Evolutionary conservation across 2,329 filamentous ascomycete genomes (phyloP), one percentile per base, ranked within the genome.

Genomic region (Beauveria medogensis): DNA sequence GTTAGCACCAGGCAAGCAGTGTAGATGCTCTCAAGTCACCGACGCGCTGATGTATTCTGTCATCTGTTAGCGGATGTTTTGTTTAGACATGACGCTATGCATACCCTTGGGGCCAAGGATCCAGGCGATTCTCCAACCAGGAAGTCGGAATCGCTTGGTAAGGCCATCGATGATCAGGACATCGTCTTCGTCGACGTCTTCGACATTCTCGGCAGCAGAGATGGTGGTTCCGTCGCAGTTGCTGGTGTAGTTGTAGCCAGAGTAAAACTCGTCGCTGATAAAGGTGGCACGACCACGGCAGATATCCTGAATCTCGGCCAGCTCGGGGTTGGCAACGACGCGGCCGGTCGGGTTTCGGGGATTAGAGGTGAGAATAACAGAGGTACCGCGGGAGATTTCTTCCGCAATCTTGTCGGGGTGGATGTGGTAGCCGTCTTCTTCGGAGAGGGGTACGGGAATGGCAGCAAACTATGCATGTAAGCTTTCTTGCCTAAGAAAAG

Each of bases 251-350:
- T 96, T 96, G 81, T 97, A 97, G 24, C 92, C 91, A 12, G 87
- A 87, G 78, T 97, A 97, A 80, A 97, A 97, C 76, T 97, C 93
- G 71, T 97, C 93, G 77, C 92, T 91, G 73, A 97, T 92, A 60
- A 97, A 80, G 1, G 93, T 97, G 3, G 92, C 92, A 59, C 92
- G 86, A 66, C 92, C 90, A 70, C 92, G 87, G 79, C 92, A 96
- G 68, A 96, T 88, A 70, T 96, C 90, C 74, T 97, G 92, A 69
- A 97, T 96, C 75, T 93, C 84, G 20, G 89, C 87, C 64, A 97
- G 80, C 74, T 96, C 90, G 0, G 91, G 89, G 72, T 92, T 92
- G 69, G 83, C 82, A 26, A 97, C 86, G 65, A 97, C 91, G 65
- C 91, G 86, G 54, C 93, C 93, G 2, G 93, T 97, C 0, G 93